phyloP scores from a whole-genome alignment of 2,329 filamentous ascomycete genomes.

The Podosphaera xanthii region DNA sequence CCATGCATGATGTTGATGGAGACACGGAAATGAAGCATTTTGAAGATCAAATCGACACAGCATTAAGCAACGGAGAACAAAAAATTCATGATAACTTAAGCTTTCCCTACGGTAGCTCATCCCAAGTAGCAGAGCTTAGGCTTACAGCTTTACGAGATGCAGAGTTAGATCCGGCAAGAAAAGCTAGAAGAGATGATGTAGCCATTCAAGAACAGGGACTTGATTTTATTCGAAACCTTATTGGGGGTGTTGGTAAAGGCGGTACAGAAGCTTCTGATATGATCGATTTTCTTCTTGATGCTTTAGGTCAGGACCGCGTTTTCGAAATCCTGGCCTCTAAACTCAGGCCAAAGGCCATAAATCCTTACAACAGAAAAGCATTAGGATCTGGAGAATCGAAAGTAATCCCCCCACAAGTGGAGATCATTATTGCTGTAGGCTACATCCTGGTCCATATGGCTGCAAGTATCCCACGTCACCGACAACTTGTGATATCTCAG shows the following conservation, averaged over 20 bases:
- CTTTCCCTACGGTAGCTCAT: slow-evolving; percentile 13
- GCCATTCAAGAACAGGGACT: slow-evolving; percentile 80
- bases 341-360: slow-evolving; percentile 37
- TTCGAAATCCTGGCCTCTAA: slow-evolving; percentile 67
- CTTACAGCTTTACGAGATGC: slow-evolving; percentile 33
- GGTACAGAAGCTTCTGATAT: slow-evolving; percentile 38
- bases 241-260: slow-evolving; percentile 36
- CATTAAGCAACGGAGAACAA: slow-evolving; percentile 6
- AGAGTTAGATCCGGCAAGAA: slow-evolving; percentile 43
- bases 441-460: slow-evolving; percentile 77
- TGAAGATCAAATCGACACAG: slow-evolving; percentile 19
- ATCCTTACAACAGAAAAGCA: slow-evolving; percentile 26
- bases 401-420: slow-evolving; percentile 33
- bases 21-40: slow-evolving; percentile 33
- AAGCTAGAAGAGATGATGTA: slow-evolving; percentile 53
- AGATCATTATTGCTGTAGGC: slow-evolving; percentile 56
- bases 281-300: slow-evolving; percentile 63
- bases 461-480: slow-evolving; percentile 55
- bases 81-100: slow-evolving; percentile 3
- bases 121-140: slow-evolving; percentile 27
- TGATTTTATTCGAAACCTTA: slow-evolving; percentile 73
- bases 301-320: slow-evolving; percentile 53
- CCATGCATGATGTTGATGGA: slow-evolving; percentile 26
- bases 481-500: slow-evolving; percentile 56
- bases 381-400: slow-evolving; percentile 21